Base-by-base conservation (phyloP, 495 filamentous ascomycete species). In the Talaromyces borbonicus region DNA sequence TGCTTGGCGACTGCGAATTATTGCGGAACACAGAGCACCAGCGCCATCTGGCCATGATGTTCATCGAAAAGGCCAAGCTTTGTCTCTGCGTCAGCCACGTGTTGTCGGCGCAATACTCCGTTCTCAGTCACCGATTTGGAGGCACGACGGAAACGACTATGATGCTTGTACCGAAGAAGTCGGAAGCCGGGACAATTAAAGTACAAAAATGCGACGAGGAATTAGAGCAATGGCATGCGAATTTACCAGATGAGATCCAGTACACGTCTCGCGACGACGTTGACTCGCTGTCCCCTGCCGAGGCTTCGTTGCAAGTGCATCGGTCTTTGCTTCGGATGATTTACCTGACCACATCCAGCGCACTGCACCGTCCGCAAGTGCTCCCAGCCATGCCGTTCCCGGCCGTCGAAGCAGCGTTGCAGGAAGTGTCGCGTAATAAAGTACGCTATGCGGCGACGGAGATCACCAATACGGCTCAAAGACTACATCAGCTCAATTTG, bases 31-130 rank as follows among this genome's bases (percentile, higher is more conserved):
- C 73, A 12, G 70, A 64, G 38, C 77, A 80, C 56, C 85, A 92
- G 61, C 72, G 74, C 37, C 70, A 87, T 57, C 68, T 93, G 33
- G 88, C 87, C 2, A 62, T 81, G 47, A 83, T 94, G 83, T 94
- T 87, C 63, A 86, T 95, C 52, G 81, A 87, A 48, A 94, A 93
- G 65, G 83, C 87, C 2, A 90, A 87, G 62, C 75, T 95, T n/a
- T 90, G 84, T 56, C 71, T 88, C 26, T 82, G 80, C 60, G 84
- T 95, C 62, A 85, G 81, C 60, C 80, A 85, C 55, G 87, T 95
- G 43, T 69, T 95, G 29, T 78, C 79, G 16, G 79, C 84, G 12
- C 89, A 94, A 56, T 95, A 95, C 59, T 90, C 85, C n/a, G 85
- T 92, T 6, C 65, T 92, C 26, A 86, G 86, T 55, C 78, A 85